phyloP scores from a whole-genome alignment of 192 early-diverging fungal genomes.

The Rhizophlyctis rosea region DNA sequence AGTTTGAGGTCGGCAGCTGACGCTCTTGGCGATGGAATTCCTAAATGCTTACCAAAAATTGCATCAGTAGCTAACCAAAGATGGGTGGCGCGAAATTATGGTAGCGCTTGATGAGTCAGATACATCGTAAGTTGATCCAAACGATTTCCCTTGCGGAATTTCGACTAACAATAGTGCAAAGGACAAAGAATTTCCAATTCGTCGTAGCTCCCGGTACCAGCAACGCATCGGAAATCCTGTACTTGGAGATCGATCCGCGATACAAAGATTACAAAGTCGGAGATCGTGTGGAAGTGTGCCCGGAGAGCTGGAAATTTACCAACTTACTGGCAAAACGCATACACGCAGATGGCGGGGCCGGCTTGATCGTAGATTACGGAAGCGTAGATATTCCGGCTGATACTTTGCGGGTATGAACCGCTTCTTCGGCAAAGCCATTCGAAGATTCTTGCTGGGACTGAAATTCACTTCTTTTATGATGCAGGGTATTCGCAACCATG shows the following conservation, averaged over 20 bases:
- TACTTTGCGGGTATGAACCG: slow-evolving; percentile 64
- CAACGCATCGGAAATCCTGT: slow-evolving; percentile 30
- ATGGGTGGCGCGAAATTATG: slow-evolving; percentile 89
- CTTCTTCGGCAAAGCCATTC: too few relatives aligned
- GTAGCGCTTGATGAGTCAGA: slow-evolving; percentile 75
- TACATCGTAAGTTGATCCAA: slow-evolving; percentile 33
- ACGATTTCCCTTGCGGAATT: background rate
- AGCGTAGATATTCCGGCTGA: slow-evolving; percentile 70
- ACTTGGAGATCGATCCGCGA: slow-evolving; percentile 8
- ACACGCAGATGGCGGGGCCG: slow-evolving; percentile 62
- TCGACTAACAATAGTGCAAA: slow-evolving; percentile 14
- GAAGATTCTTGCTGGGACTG: too few relatives aligned
- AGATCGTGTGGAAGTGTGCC: slow-evolving; percentile 78
- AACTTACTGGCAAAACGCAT: slow-evolving; percentile 70
- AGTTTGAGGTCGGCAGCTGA: slow-evolving; percentile 58
- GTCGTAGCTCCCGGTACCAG: slow-evolving; percentile 65
- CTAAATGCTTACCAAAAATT: slow-evolving; percentile 17
- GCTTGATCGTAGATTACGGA: slow-evolving; percentile 88
- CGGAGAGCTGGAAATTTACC: slow-evolving; percentile 69
- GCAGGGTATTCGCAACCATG: slow-evolving; percentile 81
- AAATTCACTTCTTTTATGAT: too few relatives aligned
- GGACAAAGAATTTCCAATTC: slow-evolving; percentile 72
- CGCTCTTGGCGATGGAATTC: background rate
- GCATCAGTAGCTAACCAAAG: slow-evolving; percentile 48
- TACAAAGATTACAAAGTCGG: slow-evolving; percentile 62